Conservation (phyloP, 2,329 filamentous ascomycete genomes). For the Tolypocladium ovalisporum region DNA sequence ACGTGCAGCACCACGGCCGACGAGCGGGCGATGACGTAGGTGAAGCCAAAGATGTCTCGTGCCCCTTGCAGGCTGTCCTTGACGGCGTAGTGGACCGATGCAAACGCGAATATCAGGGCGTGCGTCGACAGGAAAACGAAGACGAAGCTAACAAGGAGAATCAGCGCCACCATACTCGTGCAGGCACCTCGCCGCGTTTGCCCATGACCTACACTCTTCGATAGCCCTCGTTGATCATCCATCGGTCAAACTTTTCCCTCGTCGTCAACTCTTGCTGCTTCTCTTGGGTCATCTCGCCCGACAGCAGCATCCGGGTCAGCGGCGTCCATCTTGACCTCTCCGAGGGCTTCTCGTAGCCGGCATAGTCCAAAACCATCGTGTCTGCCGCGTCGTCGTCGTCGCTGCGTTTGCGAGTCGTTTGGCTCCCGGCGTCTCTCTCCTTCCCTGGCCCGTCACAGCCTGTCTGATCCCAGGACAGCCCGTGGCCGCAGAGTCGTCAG, state of each 20-base stretch:
- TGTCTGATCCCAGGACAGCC: not conserved
- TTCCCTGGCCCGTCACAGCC: not conserved
- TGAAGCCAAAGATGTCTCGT: conserved; percentile 60
- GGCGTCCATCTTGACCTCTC: conserved; percentile 77
- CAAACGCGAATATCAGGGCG: conserved; percentile 67
- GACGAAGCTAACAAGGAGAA: conserved; percentile 47
- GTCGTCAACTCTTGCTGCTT: conserved; percentile 55
- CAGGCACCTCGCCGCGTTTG: too few species aligned
- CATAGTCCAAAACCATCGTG: conserved; percentile 17
- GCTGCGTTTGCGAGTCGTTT: not conserved
- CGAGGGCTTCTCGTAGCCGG: conserved; percentile 29
- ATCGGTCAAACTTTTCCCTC: conserved; percentile 66
- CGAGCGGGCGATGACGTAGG: conserved; percentile 65
- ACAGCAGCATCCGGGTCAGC: conserved; percentile 71
- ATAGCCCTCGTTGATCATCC: conserved; percentile 87
- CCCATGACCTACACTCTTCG: conserved; percentile 55
- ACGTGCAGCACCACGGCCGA: conserved; percentile 71
- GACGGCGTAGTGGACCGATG: conserved; percentile 67
- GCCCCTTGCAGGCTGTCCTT: conserved; percentile 63
- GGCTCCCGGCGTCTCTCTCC: not conserved
- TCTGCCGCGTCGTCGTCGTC: conserved; percentile 1
- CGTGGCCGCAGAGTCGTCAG: not conserved
- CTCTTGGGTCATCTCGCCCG: conserved; percentile 70
- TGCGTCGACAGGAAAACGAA: conserved; percentile 65
- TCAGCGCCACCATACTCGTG: not conserved